Evolutionary conservation across 2,329 filamentous ascomycete genomes (phyloP).

Genomic region (Colletotrichum sp.): DNA sequence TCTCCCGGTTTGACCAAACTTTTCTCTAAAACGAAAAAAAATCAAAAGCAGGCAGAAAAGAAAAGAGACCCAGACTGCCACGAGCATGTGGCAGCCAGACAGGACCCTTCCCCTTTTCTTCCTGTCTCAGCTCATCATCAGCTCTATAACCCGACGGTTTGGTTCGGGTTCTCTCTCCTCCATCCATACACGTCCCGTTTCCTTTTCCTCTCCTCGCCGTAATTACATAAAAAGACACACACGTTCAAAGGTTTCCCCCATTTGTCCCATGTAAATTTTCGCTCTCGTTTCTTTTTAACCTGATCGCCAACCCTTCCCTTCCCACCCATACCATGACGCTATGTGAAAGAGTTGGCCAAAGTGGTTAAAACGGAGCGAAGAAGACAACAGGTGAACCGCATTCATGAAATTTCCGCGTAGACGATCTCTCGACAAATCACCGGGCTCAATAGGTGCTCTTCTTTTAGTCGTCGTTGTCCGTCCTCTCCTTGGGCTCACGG

Average conservation of each 20-base stretch:
- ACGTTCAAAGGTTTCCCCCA: not conserved
- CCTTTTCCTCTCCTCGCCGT: slow-evolving; percentile 2
- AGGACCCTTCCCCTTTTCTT: not conserved
- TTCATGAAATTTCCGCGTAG: not conserved
- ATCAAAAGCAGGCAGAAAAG: not conserved
- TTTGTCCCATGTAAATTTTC: not conserved
- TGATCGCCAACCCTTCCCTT: not conserved
- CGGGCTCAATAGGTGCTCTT: not conserved
- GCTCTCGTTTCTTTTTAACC: not conserved
- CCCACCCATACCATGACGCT: not conserved
- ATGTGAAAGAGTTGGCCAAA: not conserved
- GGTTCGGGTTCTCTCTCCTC: not conserved
- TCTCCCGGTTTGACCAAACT: not conserved
- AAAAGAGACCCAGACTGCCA: not conserved
- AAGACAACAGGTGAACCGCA: not conserved
- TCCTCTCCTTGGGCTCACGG: slow-evolving; percentile 48
- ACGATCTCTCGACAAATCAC: not conserved
- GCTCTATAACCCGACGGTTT: not conserved
- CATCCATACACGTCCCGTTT: not conserved
- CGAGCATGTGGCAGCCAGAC: not conserved
- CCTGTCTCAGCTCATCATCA: not conserved
- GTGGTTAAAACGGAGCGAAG: not conserved
- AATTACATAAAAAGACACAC: slow-evolving; percentile 12
- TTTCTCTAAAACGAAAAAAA: not conserved
- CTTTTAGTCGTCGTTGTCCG: slow-evolving; percentile 62